Evolutionary conservation across 2,329 filamentous ascomycete species (phyloP).

Genomic region (Ilyonectria destructans): DNA sequence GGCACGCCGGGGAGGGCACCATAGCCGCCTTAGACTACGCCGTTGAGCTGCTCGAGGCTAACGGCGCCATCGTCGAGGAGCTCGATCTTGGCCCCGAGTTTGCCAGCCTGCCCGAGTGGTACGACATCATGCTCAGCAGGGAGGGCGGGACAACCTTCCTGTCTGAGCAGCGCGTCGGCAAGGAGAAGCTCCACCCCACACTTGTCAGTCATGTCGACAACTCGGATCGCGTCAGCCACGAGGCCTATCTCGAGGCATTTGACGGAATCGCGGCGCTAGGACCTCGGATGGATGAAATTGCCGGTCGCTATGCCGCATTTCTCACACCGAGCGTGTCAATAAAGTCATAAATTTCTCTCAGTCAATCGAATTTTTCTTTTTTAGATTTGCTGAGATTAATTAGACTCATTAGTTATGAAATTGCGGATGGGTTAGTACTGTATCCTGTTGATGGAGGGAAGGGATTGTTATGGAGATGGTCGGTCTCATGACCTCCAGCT

Average conservation of each 20-base stretch:
- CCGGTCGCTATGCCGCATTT: conserved; percentile 68
- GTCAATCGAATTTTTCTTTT: too few species aligned
- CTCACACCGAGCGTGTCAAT: conserved; percentile 70
- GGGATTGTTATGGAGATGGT: too few species aligned
- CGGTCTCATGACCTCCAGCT: too few species aligned
- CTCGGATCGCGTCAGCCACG: conserved; percentile 58
- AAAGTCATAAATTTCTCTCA: too few species aligned
- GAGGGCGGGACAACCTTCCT: conserved; percentile 72
- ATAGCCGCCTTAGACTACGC: conserved; percentile 61
- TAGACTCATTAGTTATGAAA: too few species aligned
- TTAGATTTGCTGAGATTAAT: too few species aligned
- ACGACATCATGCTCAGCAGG: conserved; percentile 65
- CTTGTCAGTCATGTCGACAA: conserved; percentile 71
- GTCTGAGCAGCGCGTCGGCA: conserved; percentile 67
- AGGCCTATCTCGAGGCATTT: conserved; percentile 66
- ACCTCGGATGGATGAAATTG: conserved; percentile 70
- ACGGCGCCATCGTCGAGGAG: conserved; percentile 72
- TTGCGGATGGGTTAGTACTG: too few species aligned
- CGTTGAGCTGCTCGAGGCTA: conserved; percentile 56
- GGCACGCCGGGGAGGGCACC: conserved; percentile 64
- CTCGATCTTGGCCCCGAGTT: conserved; percentile 69
- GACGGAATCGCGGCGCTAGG: conserved; percentile 70
- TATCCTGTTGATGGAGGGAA: too few species aligned
- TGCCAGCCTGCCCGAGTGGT: conserved; percentile 65
- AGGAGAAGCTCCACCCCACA: conserved; percentile 62